Evolutionary conservation across 2,329 filamentous ascomycete genomes (phyloP).

Genomic region (Simplicillium sp.): DNA sequence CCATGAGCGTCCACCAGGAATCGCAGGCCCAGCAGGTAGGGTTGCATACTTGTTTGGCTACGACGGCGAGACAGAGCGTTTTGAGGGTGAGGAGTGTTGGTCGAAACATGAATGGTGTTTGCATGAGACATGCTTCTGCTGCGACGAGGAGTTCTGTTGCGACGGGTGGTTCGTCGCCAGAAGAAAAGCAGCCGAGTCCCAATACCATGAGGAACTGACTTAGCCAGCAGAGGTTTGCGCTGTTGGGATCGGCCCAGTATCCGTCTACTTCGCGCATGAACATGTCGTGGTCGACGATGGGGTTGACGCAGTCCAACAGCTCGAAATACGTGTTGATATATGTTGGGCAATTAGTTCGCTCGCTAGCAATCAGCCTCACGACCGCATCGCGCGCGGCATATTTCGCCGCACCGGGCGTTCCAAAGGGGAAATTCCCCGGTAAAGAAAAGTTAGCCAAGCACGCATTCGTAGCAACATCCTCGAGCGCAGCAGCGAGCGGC

Average conservation of each 20-base stretch:
- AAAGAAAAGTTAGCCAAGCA: conserved; percentile 24
- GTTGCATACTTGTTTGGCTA: conserved; percentile 26
- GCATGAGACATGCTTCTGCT: conserved; percentile 25
- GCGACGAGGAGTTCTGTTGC: conserved; percentile 26
- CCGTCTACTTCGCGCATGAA: conserved; percentile 18
- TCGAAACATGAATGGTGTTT: conserved; percentile 27
- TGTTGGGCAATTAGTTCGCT: conserved; percentile 13
- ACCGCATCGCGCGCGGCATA: conserved; percentile 21
- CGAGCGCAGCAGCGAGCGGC: conserved; percentile 17
- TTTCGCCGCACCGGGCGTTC: conserved; percentile 22
- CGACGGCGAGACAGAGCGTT: conserved; percentile 20
- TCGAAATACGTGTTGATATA: conserved; percentile 20
- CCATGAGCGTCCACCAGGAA: conserved; percentile 24
- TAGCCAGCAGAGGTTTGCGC: conserved; percentile 20
- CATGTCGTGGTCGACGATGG: conserved; percentile 19
- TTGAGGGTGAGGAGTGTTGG: conserved; percentile 21
- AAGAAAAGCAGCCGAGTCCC: conserved; percentile 22
- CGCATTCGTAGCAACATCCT: conserved; percentile 22
- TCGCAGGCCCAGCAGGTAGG: conserved; percentile 26
- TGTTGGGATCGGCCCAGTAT: conserved; percentile 21
- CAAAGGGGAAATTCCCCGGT: conserved; percentile 27
- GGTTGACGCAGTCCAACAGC: conserved; percentile 23
- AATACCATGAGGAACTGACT: conserved; percentile 24
- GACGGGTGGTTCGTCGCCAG: conserved; percentile 18
- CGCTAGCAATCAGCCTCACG: conserved; percentile 17